phyloP scores from a whole-genome alignment of 176 grass and related monocot species.

The Zoysia pacifica region DNA sequence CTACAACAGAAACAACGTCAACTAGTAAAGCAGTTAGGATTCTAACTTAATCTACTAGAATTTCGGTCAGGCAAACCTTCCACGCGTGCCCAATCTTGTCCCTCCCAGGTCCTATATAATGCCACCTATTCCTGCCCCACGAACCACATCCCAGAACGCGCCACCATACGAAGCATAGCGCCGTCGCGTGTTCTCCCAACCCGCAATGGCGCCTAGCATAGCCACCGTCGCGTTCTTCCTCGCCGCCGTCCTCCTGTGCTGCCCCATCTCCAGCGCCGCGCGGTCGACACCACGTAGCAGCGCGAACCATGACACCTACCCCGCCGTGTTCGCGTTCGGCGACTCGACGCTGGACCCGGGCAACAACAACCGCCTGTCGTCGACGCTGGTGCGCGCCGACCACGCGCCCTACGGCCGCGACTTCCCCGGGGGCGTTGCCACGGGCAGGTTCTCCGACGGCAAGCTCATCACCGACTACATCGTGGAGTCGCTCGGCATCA shows the following conservation, averaged over 20 bases:
- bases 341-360: conserved; percentile 81
- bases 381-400: conserved; percentile 57
- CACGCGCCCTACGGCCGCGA: conserved; percentile 66
- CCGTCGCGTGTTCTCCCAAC: background rate
- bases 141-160: background rate
- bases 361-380: conserved; percentile 62
- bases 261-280: background rate
- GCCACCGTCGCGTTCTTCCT: conserved; percentile 35
- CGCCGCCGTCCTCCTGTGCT: conserved; percentile 14
- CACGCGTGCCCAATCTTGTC: background rate
- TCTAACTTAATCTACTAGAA: background rate
- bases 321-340: conserved; percentile 71
- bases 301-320: conserved; percentile 29
- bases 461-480: conserved; percentile 72
- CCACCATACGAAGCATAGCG: background rate
- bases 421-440: conserved; percentile 46
- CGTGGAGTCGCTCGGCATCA: conserved; percentile 57
- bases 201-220: conserved; percentile 16
- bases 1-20: too few species aligned
- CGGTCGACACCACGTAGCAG: background rate
- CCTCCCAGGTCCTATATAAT: background rate
- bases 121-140: background rate
- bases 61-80: background rate
- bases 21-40: too few species aligned
- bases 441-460: conserved; percentile 70